These are phyloP conservation scores for Naumovozyma castellii DNA, from an alignment of 805 yeast genomes.

Conservation along the genomic window DNA sequence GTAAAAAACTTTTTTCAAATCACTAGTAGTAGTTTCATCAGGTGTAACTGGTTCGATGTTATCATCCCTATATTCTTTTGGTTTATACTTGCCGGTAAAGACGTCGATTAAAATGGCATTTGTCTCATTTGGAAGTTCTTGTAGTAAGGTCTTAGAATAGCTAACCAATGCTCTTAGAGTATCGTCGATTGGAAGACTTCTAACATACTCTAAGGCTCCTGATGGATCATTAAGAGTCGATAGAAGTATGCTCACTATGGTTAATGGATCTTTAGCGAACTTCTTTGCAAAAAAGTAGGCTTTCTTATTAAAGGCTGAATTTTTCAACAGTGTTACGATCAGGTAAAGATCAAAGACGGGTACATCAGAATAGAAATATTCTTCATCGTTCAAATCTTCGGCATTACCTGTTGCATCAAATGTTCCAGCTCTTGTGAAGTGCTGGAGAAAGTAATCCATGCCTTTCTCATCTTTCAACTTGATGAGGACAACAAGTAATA, in stretches of 20 bases:
- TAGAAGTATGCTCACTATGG: conserved; percentile 67
- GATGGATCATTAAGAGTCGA: conserved; percentile 53
- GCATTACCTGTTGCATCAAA: conserved; percentile 26
- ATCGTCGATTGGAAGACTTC: conserved; percentile 65
- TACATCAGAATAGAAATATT: conserved; percentile 26
- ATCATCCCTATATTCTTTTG: conserved; percentile 24
- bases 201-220: conserved; percentile 55
- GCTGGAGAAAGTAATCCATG: conserved; percentile 46
- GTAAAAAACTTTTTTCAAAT: conserved; percentile 32
- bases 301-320: conserved; percentile 54
- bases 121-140: conserved; percentile 65
- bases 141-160: conserved; percentile 55
- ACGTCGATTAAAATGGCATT: conserved; percentile 75
- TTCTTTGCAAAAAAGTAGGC: conserved; percentile 64
- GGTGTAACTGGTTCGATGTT: not conserved
- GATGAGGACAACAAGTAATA: conserved; percentile 70
- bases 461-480: conserved; percentile 57
- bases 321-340: conserved; percentile 61
- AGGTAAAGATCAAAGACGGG: conserved; percentile 51
- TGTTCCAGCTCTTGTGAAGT: conserved; percentile 24
- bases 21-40: conserved; percentile 7
- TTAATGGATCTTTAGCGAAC: conserved; percentile 55
- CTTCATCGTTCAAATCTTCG: conserved; percentile 31
- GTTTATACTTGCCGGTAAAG: conserved; percentile 75
- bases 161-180: conserved; percentile 60